phyloP scores from a whole-genome alignment of 257 asterid genomes.

The Nicotiana undulata region DNA sequence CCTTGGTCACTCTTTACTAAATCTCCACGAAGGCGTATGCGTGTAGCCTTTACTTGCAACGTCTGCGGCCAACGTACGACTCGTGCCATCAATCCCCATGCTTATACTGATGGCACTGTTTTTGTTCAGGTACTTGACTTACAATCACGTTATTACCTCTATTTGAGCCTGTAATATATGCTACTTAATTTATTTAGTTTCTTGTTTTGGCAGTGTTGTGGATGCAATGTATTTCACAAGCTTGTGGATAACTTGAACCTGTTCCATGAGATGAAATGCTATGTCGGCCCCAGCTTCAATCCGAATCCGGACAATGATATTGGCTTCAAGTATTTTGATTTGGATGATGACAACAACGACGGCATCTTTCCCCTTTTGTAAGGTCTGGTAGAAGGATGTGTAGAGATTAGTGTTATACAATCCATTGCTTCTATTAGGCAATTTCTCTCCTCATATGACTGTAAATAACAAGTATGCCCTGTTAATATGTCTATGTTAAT shows the following conservation, averaged over 20 bases:
- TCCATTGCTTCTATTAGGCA: constrained; percentile 8
- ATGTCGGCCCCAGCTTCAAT: constrained; percentile 73
- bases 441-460: not conserved
- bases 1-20: constrained; percentile 97
- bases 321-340: constrained; percentile 49
- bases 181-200: not conserved
- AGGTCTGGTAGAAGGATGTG: constrained; percentile 20
- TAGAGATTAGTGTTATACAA: constrained; percentile 30
- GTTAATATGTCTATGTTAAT: not conserved
- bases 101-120: constrained; percentile 95
- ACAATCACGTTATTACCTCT: not conserved
- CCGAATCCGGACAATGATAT: constrained; percentile 42
- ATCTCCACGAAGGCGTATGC: constrained; percentile 93
- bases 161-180: not conserved
- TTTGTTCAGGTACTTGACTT: constrained; percentile 69
- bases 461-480: not conserved
- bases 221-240: constrained; percentile 91
- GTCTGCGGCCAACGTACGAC: constrained; percentile 96
- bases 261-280: constrained; percentile 90
- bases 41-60: constrained; percentile 89
- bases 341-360: constrained; percentile 39
- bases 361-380: constrained; percentile 45
- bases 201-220: constrained; percentile 60
- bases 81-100: constrained; percentile 96
- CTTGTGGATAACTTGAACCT: constrained; percentile 90